Base-by-base conservation (phyloP, 345 rosid genomes). In the Syzygium aromaticum region DNA sequence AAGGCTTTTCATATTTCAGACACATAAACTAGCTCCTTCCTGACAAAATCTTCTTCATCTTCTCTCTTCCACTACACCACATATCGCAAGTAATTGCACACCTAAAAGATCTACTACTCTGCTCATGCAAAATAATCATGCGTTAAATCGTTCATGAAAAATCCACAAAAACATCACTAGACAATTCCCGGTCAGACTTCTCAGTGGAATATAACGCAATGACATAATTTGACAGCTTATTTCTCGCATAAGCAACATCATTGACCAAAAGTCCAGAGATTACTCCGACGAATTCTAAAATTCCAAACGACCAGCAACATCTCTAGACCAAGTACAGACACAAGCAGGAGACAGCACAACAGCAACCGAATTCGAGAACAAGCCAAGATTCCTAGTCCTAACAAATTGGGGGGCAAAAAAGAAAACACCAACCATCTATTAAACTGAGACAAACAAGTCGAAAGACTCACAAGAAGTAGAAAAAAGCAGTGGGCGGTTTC, bases 401-500 rank as follows among this genome's bases (percentile, higher is more conserved):
- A 63, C 40, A 53, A 56, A 53, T 40, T 46, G 87, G 13, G n/a
- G 5, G 43, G 49, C 6, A 23, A 38, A 33, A 51, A 30, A 43
- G 33, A 27, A 11, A 46, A 33, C 51, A 51, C 73, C 49, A 56
- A 83, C 46, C 86, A 64, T 49, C 15, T 25, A 51, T 28, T 64
- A 52, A 85, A 86, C 49, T 5, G 49, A 83, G 43, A 73, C 52
- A 78, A 51, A 80, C 28, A 27, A 43, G 85, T 63, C 14, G 51
- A 11, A 40, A 33, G 38, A 88, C 96, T 30, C 92, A 95, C 99
- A 97, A 88, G 93, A 93, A 97, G 90, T 73, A 97, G 92, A 97
- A 97, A 91, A 97, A 97, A 56, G 97, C 98, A 85, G 98, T 97
- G 15, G 98, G 95, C 67, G 98, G 98, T 88, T 97, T 96, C 94